These are phyloP conservation scores for Neocatenulostroma microsporum DNA, from an alignment of 2,329 filamentous ascomycete genomes.

Conservation along the genomic window DNA sequence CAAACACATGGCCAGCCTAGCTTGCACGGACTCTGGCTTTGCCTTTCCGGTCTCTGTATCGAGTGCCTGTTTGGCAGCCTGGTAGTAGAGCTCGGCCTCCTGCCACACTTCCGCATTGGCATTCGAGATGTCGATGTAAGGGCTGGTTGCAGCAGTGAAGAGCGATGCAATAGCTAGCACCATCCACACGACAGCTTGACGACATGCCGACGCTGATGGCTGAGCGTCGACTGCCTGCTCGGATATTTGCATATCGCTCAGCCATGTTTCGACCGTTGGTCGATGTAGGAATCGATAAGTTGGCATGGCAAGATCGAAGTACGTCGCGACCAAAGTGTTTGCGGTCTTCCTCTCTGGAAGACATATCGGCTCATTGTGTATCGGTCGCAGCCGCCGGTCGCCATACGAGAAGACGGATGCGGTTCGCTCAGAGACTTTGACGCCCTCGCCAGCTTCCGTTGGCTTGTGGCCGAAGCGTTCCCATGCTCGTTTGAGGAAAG, in stretches of 20 bases:
- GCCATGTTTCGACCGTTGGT: slow-evolving; percentile 36
- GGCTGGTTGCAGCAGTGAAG: slow-evolving; percentile 24
- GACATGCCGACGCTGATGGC: slow-evolving; percentile 34
- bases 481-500: slow-evolving; percentile 45
- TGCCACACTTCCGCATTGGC: neutral
- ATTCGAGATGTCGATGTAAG: no score
- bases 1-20: slow-evolving; percentile 34
- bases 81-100: slow-evolving; percentile 24
- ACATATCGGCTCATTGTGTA: slow-evolving; percentile 17
- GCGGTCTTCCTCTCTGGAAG: slow-evolving; percentile 31
- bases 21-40: slow-evolving; percentile 32
- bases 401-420: slow-evolving; percentile 45
- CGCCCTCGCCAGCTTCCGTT: slow-evolving; percentile 21
- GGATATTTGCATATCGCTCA: slow-evolving; percentile 45
- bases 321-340: slow-evolving; percentile 29
- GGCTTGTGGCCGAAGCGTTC: slow-evolving; percentile 36
- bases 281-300: slow-evolving; percentile 40
- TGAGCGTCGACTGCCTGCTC: no score
- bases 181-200: slow-evolving; percentile 44
- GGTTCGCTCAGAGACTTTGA: neutral
- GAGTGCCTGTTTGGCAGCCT: slow-evolving; percentile 19
- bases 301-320: slow-evolving; percentile 39
- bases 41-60: slow-evolving; percentile 19
- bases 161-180: slow-evolving; percentile 44
- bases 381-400: slow-evolving; percentile 40